phyloP scores from a whole-genome alignment of 1,139 yeast species.

The Casaregolazyma suthepensis region DNA sequence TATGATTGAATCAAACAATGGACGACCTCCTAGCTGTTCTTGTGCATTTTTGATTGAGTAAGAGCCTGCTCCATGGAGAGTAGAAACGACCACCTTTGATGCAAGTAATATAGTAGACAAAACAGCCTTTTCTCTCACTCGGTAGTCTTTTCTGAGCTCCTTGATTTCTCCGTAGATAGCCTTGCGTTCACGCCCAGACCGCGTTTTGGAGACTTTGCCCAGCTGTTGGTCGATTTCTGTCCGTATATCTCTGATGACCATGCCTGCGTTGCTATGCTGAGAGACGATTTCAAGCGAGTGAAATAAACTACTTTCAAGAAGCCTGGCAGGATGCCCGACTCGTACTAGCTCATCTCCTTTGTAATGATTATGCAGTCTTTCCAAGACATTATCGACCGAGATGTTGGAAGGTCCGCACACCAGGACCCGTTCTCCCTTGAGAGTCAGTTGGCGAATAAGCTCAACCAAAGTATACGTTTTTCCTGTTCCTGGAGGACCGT shows the following conservation, averaged over 20 bases:
- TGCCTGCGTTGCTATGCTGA: constrained; percentile 55
- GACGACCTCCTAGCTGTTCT: constrained; percentile 21
- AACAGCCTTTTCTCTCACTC: constrained; percentile 59
- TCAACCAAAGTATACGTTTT: constrained; percentile 87
- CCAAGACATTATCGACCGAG: constrained; percentile 89
- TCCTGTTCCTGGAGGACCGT: constrained; percentile 80
- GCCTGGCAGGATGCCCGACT: constrained; percentile 90
- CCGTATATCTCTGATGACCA: constrained; percentile 60
- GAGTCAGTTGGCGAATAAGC: constrained; percentile 65
- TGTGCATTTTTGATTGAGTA: constrained; percentile 50
- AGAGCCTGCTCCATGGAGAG: constrained; percentile 84
- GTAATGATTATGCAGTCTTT: constrained; percentile 52
- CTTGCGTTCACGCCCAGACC: constrained; percentile 57
- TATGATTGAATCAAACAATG: constrained; percentile 68
- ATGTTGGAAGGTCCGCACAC: constrained; percentile 96
- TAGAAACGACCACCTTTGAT: constrained; percentile 68
- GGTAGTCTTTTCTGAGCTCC: constrained; percentile 61
- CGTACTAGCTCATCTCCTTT: constrained; percentile 58
- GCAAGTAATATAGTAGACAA: constrained; percentile 51
- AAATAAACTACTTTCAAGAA: constrained; percentile 53
- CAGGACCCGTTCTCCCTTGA: constrained; percentile 58
- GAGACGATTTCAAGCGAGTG: constrained; percentile 77
- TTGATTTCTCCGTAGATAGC: constrained; percentile 66
- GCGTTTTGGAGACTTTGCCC: constrained; percentile 56
- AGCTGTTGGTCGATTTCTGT: constrained; percentile 62